Evolutionary conservation across 768 basidiomycete genomes (phyloP), one percentile per base, ranked within the genome.

Genomic region (Pholiota molesta): DNA sequence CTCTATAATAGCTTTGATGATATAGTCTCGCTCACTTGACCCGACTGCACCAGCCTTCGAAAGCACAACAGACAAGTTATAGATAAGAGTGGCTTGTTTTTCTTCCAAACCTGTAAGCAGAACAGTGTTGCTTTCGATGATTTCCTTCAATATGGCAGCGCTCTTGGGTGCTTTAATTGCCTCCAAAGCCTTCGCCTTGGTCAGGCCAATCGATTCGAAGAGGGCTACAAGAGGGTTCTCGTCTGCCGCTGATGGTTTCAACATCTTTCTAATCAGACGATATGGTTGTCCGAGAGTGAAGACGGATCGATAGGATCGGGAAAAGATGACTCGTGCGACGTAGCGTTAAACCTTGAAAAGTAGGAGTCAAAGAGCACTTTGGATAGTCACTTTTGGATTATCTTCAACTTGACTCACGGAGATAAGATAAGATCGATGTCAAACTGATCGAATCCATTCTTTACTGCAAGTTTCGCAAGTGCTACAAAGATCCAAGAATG

Each of bases 161-260:
- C 85, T 86, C 79, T 94, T 97, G 3, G 89, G 79, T 62, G 83
- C 90, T 72, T 94, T 92, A 37, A 88, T 86, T 5, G 92, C 90
- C 68, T 97, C 94, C 10, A 83, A 82, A 1, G 95, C 92, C 72
- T 94, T 93, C 56, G 89, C 77, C 62, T 86, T 81, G 44, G 88
- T 79, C 47, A 97, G 79, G 26, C 92, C 93, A 60, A 95, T 88
- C 39, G 87, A 83, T 72, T 87, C 84, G 80, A 96, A 95, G 39
- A 90, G 79, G 19, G 74, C 39, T 17, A 82, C 70, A 26, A 81
- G 61, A 49, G 70, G 62, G 59, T 76, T 72, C 13, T 67, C 51
- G 40, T 65, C 58, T 49, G 37, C 33, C 42, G 69, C 73, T 16
- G 63, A 42, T 31, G 74, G 19, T 56, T 74, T 75, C 21, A 74